Evolutionary conservation across 805 yeast genomes (phyloP), one percentile per base, ranked within the genome.

Genomic region (Zygoascus tannicola): DNA sequence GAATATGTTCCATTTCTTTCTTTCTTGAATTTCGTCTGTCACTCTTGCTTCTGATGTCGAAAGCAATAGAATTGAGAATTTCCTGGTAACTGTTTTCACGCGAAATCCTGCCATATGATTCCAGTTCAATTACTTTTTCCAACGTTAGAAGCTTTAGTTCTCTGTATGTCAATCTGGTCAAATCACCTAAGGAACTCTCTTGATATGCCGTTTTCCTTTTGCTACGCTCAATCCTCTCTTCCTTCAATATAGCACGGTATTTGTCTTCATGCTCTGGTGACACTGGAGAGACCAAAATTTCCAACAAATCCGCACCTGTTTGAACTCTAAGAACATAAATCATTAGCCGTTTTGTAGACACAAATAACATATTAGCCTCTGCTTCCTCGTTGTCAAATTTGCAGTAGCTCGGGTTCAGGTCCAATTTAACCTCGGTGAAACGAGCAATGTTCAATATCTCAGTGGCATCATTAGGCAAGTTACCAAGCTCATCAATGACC

Each of bases 281-380:
- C 23, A 84, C 85, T 2, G 81, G 82, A 3, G 80, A 74, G 7
- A 83, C 70, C 41, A 86, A 61, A 43, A 85, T 63, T 41, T 83
- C 90, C 44, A 81, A 72, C 38, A 90, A 69, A 50, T 78, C 80
- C 1, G 73, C 67, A 21, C 79, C 79, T 38, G 67, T 71, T 66
- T 92, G 97, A 4, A 92, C 84, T 51, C 87, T 78, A 49, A 88
- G 76, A 55, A 90, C 77, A 56, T 86, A 86, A 14, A 82, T 64
- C n/a, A 88, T 65, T 52, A 87, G 81, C 49, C 95, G 69, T 59
- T 90, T 90, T 0, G 83, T 86, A 56, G 85, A 87, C 43, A 85
- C 73, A 54, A 81, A 67, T 23, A 85, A 63, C 4, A 81, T 66
- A 42, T 73, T 74, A 32, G 72, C 62, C 55, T 78, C 80, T 1